phyloP scores from a whole-genome alignment of 331 rosid genomes.

The Malus hybrid region DNA sequence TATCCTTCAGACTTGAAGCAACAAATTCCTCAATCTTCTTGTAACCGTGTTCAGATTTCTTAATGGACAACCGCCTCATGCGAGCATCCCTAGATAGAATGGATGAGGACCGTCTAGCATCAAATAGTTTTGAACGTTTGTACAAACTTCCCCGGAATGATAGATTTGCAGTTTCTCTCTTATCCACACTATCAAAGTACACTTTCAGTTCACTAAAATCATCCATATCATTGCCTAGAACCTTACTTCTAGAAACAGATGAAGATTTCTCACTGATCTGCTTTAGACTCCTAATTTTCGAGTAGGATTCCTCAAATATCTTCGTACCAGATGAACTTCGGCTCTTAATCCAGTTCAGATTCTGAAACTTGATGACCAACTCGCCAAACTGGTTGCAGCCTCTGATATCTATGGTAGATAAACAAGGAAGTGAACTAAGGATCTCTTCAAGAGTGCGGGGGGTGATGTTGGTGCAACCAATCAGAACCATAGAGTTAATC shows the following conservation, averaged over 20 bases:
- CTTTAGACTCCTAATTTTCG: slow-evolving; percentile 62
- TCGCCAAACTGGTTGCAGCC: slow-evolving; percentile 84
- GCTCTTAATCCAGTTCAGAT: slow-evolving; percentile 76
- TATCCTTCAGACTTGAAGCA: slow-evolving; percentile 75
- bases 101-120: slow-evolving; percentile 94
- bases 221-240: slow-evolving; percentile 44
- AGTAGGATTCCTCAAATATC: slow-evolving; percentile 52
- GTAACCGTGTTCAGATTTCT: slow-evolving; percentile 86
- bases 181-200: slow-evolving; percentile 90
- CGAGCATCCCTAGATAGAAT: slow-evolving; percentile 98
- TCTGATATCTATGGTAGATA: slow-evolving; percentile 71
- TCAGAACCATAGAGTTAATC: slow-evolving; percentile 62
- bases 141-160: slow-evolving; percentile 77
- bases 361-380: slow-evolving; percentile 49
- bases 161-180: slow-evolving; percentile 82
- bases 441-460: slow-evolving; percentile 70
- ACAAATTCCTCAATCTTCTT: slow-evolving; percentile 90
- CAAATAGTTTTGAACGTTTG: slow-evolving; percentile 90
- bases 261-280: slow-evolving; percentile 55
- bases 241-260: slow-evolving; percentile 49
- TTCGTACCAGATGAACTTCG: slow-evolving; percentile 38
- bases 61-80: slow-evolving; percentile 87
- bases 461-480: slow-evolving; percentile 67
- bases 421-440: slow-evolving; percentile 59
- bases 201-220: slow-evolving; percentile 90